Conservation (phyloP, 192 early-diverging fungal genomes). For the Geranomyces variabilis region DNA sequence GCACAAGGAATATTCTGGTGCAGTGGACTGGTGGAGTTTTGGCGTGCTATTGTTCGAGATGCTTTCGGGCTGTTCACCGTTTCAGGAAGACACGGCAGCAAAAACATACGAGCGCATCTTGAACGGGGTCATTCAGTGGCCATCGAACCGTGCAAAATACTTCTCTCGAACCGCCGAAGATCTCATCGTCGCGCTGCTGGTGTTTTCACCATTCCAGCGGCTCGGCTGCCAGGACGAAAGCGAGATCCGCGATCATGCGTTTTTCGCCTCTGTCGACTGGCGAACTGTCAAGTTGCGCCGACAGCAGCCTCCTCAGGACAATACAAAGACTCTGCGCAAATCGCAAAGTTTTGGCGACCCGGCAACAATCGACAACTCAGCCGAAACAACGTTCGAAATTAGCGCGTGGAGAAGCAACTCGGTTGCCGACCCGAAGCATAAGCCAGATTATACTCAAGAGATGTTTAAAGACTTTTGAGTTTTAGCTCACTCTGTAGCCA, state of each 20-base stretch:
- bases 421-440: not conserved
- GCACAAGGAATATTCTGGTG: conserved; percentile 77
- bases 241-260: conserved; percentile 49
- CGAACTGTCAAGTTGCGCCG: conserved; percentile 55
- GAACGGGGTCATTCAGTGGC: conserved; percentile 48
- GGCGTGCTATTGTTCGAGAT: not conserved
- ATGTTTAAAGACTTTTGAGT: conserved; percentile 24
- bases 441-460: not conserved
- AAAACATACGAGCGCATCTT: conserved; percentile 54
- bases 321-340: not conserved
- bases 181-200: conserved; percentile 43
- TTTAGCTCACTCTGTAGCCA: no score
- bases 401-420: conserved; percentile 21
- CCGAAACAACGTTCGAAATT: conserved; percentile 3
- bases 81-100: conserved; percentile 45
- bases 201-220: conserved; percentile 40
- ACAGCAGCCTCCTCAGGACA: not conserved
- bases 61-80: conserved; percentile 41
- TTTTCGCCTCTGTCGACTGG: conserved; percentile 50
- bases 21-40: conserved; percentile 93
- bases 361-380: not conserved
- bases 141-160: conserved; percentile 34
- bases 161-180: conserved; percentile 44
- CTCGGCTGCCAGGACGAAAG: conserved; percentile 47
- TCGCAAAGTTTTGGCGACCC: not conserved